Evolutionary conservation across 805 yeast species (phyloP), one percentile per base, ranked within the genome.

Genomic region (Alloascoidea hylecoeti): DNA sequence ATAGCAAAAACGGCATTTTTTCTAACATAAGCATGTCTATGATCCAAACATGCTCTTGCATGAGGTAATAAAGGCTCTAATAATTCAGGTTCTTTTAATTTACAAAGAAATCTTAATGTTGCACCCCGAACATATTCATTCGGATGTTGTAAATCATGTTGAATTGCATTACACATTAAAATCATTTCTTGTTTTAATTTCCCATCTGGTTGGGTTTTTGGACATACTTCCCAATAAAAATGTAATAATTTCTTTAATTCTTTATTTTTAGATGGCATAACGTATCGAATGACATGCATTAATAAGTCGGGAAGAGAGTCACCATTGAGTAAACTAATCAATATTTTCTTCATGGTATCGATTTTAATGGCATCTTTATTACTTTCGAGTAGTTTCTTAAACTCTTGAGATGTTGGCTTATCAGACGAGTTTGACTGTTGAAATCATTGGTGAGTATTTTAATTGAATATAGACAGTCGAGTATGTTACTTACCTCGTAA

Each of bases 171-270:
- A 65, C 97, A 92, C 37, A 89, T 97, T 46, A 92, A 73, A 60
- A 94, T 89, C 97, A 92, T 92, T 63, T 92, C 99, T 58, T 89
- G 97, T 62, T 84, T 84, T 68, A 94, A 72, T 57, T 84, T 85
- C 3, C 97, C 97, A 38, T 80, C 80, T 28, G 69, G 66, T 49
- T 85, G 94, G 46, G 80, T 66, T 61, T 94, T 94, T 40, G 95
- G 94, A 55, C 95, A 94, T 40, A 89, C 84, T 60, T 92, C 99
- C 97, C 97, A 92, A 65, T 92, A 92, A 51, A 85, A 83, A 53
- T 89, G 92, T 45, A 94, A 66, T 54, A 92, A 68, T 60, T 88
- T 92, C 68, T 92, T 92, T 60, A 94, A 73, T 50, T 78, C 82
- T 61, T 92, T 94, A 61, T 78, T 75, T 52, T 70, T 82, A 14